Base-by-base conservation (phyloP, 805 yeast genomes). In the Candida chilensis region DNA sequence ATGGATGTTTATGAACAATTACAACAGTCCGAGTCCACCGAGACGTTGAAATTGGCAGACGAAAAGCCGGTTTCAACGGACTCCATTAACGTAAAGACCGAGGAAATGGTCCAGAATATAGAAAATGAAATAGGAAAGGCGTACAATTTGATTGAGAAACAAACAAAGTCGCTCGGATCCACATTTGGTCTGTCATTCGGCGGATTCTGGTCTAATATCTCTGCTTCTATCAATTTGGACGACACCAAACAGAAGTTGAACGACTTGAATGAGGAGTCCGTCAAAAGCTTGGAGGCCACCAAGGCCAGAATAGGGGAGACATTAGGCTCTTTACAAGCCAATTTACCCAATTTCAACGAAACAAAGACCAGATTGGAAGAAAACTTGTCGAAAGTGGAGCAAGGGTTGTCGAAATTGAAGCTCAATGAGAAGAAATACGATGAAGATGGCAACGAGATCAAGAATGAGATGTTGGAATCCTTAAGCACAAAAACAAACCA, bases 101-200 rank as follows among this genome's bases (percentile, higher is more conserved):
- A 77, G 30, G 60, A 67, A 38, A 62, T 64, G 1, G 71, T 73
- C 31, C 52, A 55, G 15, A 61, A 66, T 39, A 43, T 77, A 14
- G 84, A 75, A 39, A 55, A 54, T 26, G 75, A 69, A 27, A 64
- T 79, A 16, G 75, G 71, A 34, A 50, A 59, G 14, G 66, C 71
- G 3, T 74, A 71, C 49, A 37, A 54, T 3, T 47, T 52, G 20
- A 50, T 76, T 12, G 78, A 74, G 36, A 36, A 48, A 5, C 52
- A 48, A 17, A 58, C 69, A 2, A 45, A 25, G 16, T 9, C n/a
- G 7, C 21, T 25, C 27, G 14, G 24, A 12, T 18, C 52, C 1
- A 35, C 41, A 1, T 60, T 64, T 33, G 60, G 66, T 45, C 40
- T 41, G 8, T 34, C 54, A 4, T 39, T 58, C 30, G 52, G 50